Base-by-base conservation (phyloP, 805 yeast genomes). In the Candida palmyrensis region DNA sequence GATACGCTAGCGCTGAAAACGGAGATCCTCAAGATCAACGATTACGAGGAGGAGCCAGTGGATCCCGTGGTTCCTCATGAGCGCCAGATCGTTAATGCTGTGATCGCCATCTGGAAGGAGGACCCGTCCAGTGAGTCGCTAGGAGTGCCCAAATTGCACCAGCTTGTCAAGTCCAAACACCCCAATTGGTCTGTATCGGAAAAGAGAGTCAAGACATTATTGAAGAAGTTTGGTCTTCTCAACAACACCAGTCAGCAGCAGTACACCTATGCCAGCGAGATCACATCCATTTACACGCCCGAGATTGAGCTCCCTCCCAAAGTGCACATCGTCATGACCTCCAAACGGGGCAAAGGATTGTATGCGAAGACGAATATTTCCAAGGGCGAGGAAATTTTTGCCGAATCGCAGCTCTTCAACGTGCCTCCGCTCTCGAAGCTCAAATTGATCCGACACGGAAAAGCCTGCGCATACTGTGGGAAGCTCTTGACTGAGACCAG, bases 391-490 rank as follows among this genome's bases (percentile, higher is more conserved):
- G 45, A 69, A 35, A 49, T 85, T 3, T 80, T 87, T 77, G 65
- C 69, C 26, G 95, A 84, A 47, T 44, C 53, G 9, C 63, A 59
- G 1, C 75, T 87, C 5, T 64, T 85, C 36, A 71, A 74, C 24
- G 60, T 83, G 1, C 85, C 90, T 2, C 85, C 82, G 3, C 62
- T 84, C 40, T 86, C 82, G 11, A 76, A 79, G 44, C 57, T 77
- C 29, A 67, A 73, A 24, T 57, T 82, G 37, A 73, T 82, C 44
- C 63, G 71, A 28, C 49, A 55, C 14, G 84, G 88, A 0, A 74
- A 73, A 44, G 83, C 85, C 3, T 85, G 95, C 53, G 64, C 85
- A 2, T 69, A 72, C 48, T 85, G 95, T 62, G 86, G 88, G 1
- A 68, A 70, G 29, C 57, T 78, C 2, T 55, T 79, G 24, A 59